These are phyloP conservation scores for Termitomyces sp. DNA, from an alignment of 768 basidiomycete genomes.

Conservation along the genomic window DNA sequence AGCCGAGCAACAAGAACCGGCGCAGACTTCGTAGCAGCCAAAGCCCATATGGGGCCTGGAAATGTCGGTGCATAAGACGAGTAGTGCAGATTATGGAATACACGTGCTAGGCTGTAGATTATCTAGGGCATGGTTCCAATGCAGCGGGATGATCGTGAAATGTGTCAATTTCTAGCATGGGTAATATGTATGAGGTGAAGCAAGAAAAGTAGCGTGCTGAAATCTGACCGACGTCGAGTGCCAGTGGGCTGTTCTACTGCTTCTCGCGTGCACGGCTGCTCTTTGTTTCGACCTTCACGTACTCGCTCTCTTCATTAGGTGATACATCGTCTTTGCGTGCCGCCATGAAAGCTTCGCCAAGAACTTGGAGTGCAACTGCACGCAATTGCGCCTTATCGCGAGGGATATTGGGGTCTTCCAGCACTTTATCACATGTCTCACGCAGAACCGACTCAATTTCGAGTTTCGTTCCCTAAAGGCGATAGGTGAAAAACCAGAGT, in stretches of 20 bases:
- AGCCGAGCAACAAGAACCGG: not conserved
- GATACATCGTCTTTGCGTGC: conserved; percentile 60
- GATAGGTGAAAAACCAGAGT: not conserved
- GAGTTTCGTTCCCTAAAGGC: conserved; percentile 74
- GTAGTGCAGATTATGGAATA: conserved; percentile 9
- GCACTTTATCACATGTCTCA: conserved; percentile 80
- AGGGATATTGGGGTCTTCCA: conserved; percentile 50
- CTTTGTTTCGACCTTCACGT: conserved; percentile 77
- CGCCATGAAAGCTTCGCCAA: conserved; percentile 72
- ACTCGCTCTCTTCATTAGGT: conserved; percentile 62
- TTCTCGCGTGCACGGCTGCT: conserved; percentile 42
- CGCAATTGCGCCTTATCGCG: conserved; percentile 62
- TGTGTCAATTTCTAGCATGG: not conserved
- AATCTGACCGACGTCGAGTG: not conserved
- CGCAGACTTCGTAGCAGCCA: conserved; percentile 5
- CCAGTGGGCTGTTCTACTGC: conserved; percentile 4
- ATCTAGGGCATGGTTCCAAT: conserved; percentile 1
- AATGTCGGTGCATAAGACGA: not conserved
- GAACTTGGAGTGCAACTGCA: conserved; percentile 77
- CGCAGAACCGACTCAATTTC: conserved; percentile 87
- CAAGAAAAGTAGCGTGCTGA: not conserved
- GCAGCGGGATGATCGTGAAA: not conserved
- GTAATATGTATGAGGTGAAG: not conserved
- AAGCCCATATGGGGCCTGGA: not conserved
- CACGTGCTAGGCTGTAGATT: conserved; percentile 8